Base-by-base conservation (phyloP, 495 filamentous ascomycete species). In the Penicillium roqueforti region DNA sequence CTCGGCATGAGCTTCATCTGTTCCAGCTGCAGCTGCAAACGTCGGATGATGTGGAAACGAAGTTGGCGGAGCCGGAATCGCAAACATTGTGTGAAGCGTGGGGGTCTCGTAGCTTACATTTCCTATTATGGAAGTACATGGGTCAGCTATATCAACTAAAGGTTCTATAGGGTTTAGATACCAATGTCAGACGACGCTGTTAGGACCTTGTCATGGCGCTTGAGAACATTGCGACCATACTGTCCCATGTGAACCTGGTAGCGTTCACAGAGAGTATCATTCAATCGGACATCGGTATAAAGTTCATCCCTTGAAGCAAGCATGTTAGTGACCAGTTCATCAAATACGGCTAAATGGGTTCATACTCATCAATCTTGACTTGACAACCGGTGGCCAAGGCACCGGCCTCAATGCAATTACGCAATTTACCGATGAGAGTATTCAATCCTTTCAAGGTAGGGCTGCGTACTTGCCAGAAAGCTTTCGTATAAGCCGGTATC, bases 81-180 rank as follows among this genome's bases (percentile, higher is more conserved):
- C 69, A 55, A 87, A 87, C 38, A 80, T 77, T 1, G 76, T 71
- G 54, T 76, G 82, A 16, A 89, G 57, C 31, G 80, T 84, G 19
- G 85, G 86, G 57, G 85, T 76, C 1, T 78, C 75, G 58, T 87
- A 79, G 61, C 81, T 84, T 54, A 89, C 75, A 59, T 88, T 79
- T 0, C 84, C 85, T 76, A 40, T 13, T 1, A 2, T 20, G 6
- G 9, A 19, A 22, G 34, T 36, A 7, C n/a, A 16, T 3, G 32
- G 14, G 32, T 44, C 36, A 48, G 23, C 22, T 3, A n/a, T 14
- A 6, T n/a, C n/a, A 19, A n/a, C 18, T 10, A 4, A n/a, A 22
- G 28, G 4, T 3, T n/a, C 0, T 4, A 13, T 38, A 2, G 4
- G 19, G 29, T 49, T 49, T 79, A 81, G 23, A 72, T 80, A 67